Conservation (phyloP, 2,329 filamentous ascomycete genomes). For the Trichoderma simmonsii region DNA sequence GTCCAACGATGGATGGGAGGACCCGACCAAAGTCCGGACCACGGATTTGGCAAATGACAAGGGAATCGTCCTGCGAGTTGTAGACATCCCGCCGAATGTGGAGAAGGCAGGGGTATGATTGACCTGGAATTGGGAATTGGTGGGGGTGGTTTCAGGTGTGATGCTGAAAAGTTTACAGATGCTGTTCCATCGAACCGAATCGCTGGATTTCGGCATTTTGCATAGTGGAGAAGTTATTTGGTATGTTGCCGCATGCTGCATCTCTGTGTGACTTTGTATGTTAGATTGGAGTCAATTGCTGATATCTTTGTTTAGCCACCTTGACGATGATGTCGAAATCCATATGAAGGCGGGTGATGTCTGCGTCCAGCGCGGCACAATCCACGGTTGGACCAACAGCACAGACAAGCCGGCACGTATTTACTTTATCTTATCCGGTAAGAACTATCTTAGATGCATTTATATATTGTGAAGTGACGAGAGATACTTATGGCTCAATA, state of each 20-base stretch:
- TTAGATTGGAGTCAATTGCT: neutral
- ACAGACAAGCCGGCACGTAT: slow-evolving; percentile 22
- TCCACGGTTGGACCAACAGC: slow-evolving; percentile 24
- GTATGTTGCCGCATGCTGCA: slow-evolving; percentile 18
- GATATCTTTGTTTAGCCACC: slow-evolving; percentile 14
- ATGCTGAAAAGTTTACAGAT: slow-evolving; percentile 13
- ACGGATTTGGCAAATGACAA: slow-evolving; percentile 22
- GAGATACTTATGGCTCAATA: slow-evolving; percentile 22
- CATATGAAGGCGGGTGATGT: slow-evolving; percentile 23
- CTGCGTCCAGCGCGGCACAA: slow-evolving; percentile 25
- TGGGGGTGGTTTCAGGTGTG: neutral
- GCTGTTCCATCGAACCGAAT: slow-evolving; percentile 25
- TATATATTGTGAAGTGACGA: neutral
- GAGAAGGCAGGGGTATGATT: slow-evolving; percentile 17
- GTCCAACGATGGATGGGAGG: slow-evolving; percentile 24
- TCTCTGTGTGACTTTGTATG: neutral
- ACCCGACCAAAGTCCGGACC: slow-evolving; percentile 21
- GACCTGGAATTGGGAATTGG: neutral
- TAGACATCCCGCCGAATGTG: slow-evolving; percentile 23
- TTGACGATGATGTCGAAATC: slow-evolving; percentile 23
- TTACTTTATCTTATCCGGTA: slow-evolving; percentile 23
- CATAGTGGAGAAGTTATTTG: slow-evolving; percentile 23
- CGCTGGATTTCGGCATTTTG: slow-evolving; percentile 25
- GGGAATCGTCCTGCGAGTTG: slow-evolving; percentile 23
- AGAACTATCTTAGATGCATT: too few species aligned